Base-by-base conservation (phyloP, 768 basidiomycete genomes). In the Suillus variegatus region DNA sequence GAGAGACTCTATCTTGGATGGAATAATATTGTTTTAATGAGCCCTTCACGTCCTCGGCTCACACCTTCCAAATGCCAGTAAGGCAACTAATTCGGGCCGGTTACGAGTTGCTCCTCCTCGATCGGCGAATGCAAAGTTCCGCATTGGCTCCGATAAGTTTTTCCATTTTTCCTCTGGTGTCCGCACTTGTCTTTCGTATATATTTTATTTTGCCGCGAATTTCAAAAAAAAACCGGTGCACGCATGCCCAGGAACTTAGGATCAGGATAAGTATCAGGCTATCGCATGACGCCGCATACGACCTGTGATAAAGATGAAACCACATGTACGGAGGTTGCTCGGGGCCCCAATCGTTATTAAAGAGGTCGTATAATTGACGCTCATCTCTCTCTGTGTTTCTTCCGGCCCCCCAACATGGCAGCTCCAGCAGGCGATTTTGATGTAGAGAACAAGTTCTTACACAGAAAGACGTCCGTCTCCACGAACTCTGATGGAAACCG, bases 381-480 rank as follows among this genome's bases (percentile, higher is more conserved):
- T 10, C 54, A 49, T 40, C 13, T 65, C 28, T 46, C 20, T 65
- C n/a, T 57, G 41, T 6, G 10, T 57, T 51, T 43, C 56, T 58
- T 47, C 32, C 51, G 18, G 40, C 25, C 65, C 63, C 36, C 60
- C 47, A 49, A 36, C 22, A 78, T 78, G 77, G 3, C 66, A 36
- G 61, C 67, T 55, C 38, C 58, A 14, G 58, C n/a, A 51, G 44
- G 58, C 32, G 43, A 51, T n/a, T 44, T 60, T 18, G 65, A 60
- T 32, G 32, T 55, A 3, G 60, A 51, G 36, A 49, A 62, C 28
- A 66, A 65, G 36, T 64, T 55, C 16, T 8, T 69, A 6, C 75
- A 74, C 57, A 75, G 74, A 58, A 70, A 69, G 47, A 35, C 40
- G 40, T 71, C 66, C 7, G n/a, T 38, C 28, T 66, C 70, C 12